These are phyloP conservation scores for Xerocomus spinulosus DNA, from an alignment of 768 basidiomycete genomes.

Conservation along the genomic window DNA sequence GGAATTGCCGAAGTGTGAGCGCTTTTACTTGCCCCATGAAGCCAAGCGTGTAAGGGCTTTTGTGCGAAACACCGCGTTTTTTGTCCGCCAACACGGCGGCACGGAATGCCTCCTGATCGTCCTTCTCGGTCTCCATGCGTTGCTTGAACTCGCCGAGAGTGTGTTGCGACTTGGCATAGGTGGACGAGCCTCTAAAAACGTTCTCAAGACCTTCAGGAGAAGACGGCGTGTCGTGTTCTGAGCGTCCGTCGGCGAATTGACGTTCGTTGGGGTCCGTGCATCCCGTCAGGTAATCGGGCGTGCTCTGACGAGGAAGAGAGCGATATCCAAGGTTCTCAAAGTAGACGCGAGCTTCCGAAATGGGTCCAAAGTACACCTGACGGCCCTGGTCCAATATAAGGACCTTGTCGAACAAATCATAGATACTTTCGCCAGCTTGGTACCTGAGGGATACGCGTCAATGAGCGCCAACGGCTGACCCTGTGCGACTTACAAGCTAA, in stretches of 20 bases:
- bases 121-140: slow-evolving; percentile 53
- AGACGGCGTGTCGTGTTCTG: slow-evolving; percentile 51
- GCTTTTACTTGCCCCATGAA: slow-evolving; percentile 71
- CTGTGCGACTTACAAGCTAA: slow-evolving; percentile 52
- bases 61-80: slow-evolving; percentile 68
- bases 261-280: slow-evolving; percentile 86
- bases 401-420: slow-evolving; percentile 82
- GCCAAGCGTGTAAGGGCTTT: slow-evolving; percentile 80
- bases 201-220: slow-evolving; percentile 64
- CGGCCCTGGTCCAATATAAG: slow-evolving; percentile 76
- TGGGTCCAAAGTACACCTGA: slow-evolving; percentile 78
- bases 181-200: slow-evolving; percentile 51
- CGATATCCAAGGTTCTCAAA: slow-evolving; percentile 74
- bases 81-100: slow-evolving; percentile 73
- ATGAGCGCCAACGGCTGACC: not conserved
- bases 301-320: slow-evolving; percentile 75
- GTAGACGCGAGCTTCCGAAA: slow-evolving; percentile 68
- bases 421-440: slow-evolving; percentile 78
- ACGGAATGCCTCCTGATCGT: slow-evolving; percentile 73
- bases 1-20: slow-evolving; percentile 69
- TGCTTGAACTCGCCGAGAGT: slow-evolving; percentile 53
- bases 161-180: slow-evolving; percentile 40
- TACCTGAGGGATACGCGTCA: slow-evolving; percentile 38
- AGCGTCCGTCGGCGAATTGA: slow-evolving; percentile 62
- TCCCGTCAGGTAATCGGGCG: slow-evolving; percentile 80